Conservation (phyloP, 306 rosid species). For the Pyrus bretschneideri region DNA sequence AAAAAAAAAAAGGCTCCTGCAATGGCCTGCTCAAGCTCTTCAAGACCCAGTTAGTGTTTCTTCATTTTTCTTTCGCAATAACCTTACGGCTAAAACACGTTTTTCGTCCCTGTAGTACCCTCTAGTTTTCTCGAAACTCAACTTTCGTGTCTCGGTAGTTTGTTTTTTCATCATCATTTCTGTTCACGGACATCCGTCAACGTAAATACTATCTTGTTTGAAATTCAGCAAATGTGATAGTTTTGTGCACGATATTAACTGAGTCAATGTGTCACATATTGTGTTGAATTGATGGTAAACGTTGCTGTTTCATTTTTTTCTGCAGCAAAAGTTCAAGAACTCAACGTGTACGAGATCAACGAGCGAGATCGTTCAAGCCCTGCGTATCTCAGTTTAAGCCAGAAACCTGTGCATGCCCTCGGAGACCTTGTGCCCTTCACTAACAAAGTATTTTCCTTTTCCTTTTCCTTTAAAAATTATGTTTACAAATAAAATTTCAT, state of each 20-base stretch:
- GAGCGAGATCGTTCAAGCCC: constrained; percentile 70
- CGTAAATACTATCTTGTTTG: background rate
- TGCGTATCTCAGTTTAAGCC: constrained; percentile 56
- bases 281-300: no score
- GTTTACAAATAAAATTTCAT: background rate
- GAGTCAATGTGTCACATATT: no score
- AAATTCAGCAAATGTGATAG: no score
- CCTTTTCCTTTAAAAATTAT: background rate
- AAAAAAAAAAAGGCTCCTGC: background rate
- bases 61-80: background rate
- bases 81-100: background rate
- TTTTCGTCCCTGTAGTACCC: no score
- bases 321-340: constrained; percentile 52
- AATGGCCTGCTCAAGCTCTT: constrained; percentile 12
- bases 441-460: constrained; percentile 42
- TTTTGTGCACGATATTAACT: background rate
- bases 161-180: no score
- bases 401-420: constrained; percentile 49
- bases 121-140: no score
- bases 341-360: constrained; percentile 60
- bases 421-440: constrained; percentile 72
- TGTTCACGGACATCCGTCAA: background rate
- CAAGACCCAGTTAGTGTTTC: constrained; percentile 6
- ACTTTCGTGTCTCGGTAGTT: no score
- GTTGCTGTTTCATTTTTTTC: background rate